Evolutionary conservation across 768 basidiomycete species (phyloP), one percentile per base, ranked within the genome.

Genomic region (Leucocoprinus sp.): DNA sequence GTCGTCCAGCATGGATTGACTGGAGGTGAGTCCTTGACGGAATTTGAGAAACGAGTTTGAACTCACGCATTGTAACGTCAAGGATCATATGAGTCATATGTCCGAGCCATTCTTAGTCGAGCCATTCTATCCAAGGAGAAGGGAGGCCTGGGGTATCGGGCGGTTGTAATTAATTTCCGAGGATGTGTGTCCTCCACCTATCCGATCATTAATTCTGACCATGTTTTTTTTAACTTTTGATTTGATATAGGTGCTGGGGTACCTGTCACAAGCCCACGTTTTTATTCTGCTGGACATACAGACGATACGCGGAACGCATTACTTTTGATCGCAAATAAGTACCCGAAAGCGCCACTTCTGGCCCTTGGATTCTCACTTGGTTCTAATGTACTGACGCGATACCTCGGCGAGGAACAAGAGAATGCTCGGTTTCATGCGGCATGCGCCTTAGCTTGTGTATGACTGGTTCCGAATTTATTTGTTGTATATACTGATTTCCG

Each of bases 341-440:
- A 82, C 55, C 93, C 95, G 2, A 65, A 72, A 8, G 90, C 95
- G 0, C 87, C 84, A 3, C 66, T 97, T 28, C 64, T 95, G 14
- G 95, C 88, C 11, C 64, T 96, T 8, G 91, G 93, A 5, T 98
- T 95, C 69, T 96, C 92, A 3, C 76, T 99, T 28, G 96, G 95
- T 34, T 87, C 93, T 34, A 91, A 89, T 59, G 85, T 97, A 27
- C 65, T 98, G 54, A 85, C 91, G 26, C 75, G 89, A 51, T 96
- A 96, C 61, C 66, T 93, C 41, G 91, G 85, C 4, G 84, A 95
- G 64, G 86, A 95, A 58, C 81, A 85, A 11, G 68, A 68, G 28
- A 55, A 66, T 17, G 76, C 78, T 55, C 75, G 84, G 49, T 60
- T 92, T 24, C 63, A 63, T 43, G 77, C 81, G 3, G 85, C 76